A percentile compares a stretch with the other conserved stretches of the same genome.
phyloP scores from a whole-genome alignment of 192 early-diverging fungal species.

The Endogone sp. region DNA sequence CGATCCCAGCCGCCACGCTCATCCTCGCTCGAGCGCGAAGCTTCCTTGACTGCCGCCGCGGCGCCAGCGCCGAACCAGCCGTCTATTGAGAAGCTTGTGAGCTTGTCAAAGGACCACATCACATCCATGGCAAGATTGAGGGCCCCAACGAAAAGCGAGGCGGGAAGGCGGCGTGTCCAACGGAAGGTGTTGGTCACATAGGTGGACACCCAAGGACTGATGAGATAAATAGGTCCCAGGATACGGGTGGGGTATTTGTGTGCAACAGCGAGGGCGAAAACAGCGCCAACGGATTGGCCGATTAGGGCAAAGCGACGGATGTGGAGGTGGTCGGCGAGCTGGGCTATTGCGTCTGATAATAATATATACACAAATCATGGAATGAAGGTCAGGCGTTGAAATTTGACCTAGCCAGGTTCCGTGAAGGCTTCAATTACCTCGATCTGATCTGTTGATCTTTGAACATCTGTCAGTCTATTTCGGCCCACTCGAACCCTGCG shows the following conservation, averaged over 20 bases:
- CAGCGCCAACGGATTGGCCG: slow-evolving; percentile 36
- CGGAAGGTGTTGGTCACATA: slow-evolving; percentile 31
- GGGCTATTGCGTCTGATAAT: slow-evolving; percentile 23
- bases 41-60: not conserved
- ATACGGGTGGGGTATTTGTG: slow-evolving; percentile 18
- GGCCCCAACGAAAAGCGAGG: slow-evolving; percentile 16
- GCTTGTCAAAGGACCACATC: slow-evolving; percentile 28
- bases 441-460: too few species aligned
- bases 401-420: too few species aligned
- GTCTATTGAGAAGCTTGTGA: not conserved
- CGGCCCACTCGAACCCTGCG: too few species aligned
- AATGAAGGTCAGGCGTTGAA: too few species aligned
- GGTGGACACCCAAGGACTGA: slow-evolving; percentile 37
- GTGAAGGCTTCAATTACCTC: too few species aligned
- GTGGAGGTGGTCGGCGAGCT: slow-evolving; percentile 24
- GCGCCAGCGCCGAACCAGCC: not conserved
- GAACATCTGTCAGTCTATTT: too few species aligned
- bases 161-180: slow-evolving; percentile 31
- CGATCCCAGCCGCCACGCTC: not conserved
- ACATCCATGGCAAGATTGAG: slow-evolving; percentile 31
- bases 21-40: not conserved
- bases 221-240: slow-evolving; percentile 22
- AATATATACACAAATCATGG: not conserved
- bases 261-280: slow-evolving; percentile 33
- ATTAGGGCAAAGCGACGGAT: slow-evolving; percentile 23